Percentiles rank a stretch among this genome's conserved stretches.
Evolutionary conservation across 2,329 filamentous ascomycete species (phyloP).

Genomic region (Penicillium italicum): DNA sequence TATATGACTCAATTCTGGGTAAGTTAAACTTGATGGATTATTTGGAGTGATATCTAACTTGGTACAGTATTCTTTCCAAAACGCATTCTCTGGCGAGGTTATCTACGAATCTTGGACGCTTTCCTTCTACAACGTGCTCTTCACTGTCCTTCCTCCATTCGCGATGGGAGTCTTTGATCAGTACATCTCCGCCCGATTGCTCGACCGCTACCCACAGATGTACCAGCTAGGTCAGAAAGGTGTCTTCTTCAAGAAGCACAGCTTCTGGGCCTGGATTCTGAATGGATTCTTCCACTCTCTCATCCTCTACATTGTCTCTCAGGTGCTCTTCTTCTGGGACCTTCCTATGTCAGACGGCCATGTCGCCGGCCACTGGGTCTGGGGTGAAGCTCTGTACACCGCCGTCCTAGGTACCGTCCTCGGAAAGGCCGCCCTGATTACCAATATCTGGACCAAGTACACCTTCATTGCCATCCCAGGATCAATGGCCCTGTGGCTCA

Average conservation of each 20-base stretch:
- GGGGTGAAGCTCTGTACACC: constrained; percentile 93
- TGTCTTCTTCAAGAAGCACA: constrained; percentile 86
- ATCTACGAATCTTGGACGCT: constrained; percentile 99
- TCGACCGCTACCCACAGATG: constrained; percentile 94
- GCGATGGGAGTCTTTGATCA: constrained; percentile 96
- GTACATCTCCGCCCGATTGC: constrained; percentile 86
- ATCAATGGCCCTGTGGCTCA: constrained; percentile 85
- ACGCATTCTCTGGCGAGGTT: constrained; percentile 93
- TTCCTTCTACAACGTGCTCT: constrained; percentile 99
- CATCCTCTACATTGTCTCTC: constrained; percentile 79
- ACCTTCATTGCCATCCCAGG: constrained; percentile 93
- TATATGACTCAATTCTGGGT: constrained; percentile 99
- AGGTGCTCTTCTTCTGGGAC: constrained; percentile 79
- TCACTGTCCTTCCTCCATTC: constrained; percentile 88
- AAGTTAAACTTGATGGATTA: constrained; percentile 38
- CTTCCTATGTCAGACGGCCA: constrained; percentile 74
- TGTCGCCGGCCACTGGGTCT: constrained; percentile 91
- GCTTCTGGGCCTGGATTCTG: constrained; percentile 86
- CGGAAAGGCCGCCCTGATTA: constrained; percentile 89
- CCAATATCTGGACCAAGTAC: constrained; percentile 99
- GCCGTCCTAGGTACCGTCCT: constrained; percentile 90
- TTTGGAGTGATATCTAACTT: constrained; percentile 18
- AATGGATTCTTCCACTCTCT: constrained; percentile 96
- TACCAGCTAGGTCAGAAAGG: constrained; percentile 92
- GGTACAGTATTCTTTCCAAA: constrained; percentile 87